Evolutionary conservation across 2,329 filamentous ascomycete genomes (phyloP), one percentile per base, ranked within the genome.

Genomic region (Fusarium sp.): DNA sequence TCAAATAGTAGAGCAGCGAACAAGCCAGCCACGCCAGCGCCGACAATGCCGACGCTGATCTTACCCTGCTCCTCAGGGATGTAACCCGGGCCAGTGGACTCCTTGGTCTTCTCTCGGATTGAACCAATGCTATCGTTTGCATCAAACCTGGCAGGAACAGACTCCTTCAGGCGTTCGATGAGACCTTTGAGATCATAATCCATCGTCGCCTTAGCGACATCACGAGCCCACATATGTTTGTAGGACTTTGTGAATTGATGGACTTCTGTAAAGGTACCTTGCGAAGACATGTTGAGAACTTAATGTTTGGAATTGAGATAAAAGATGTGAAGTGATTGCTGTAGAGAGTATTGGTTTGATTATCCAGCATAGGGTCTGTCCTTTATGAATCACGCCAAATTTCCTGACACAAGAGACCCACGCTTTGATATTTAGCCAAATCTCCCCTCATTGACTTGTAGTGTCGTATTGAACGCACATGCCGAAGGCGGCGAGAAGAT

Each of bases 381-480:
- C 12, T 45, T 18, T 26, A 45, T 45, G 42, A 26, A 13, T 13
- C 17, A 44, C 11, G 42, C 0, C 15, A 26, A 15, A 7, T 26
- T 4, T 24, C 12, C 15, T 4, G 7, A 4, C 15, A 8, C 12
- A 44, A n/a, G 12, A 18, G n/a, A 44, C n/a, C 12, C 24, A 8
- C 4, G 42, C n/a, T 24, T 18, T 18, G 17, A 1, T 4, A 18
- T 44, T 6, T 18, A 24, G n/a, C 0, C 9, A 24, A 7, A 18
- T 4, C 6, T 1, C n/a, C 15, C 42, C 3, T 26, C 12, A 10
- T 10, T 22, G 20, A 5, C 38, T 39, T 22, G 38, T 12, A 39
- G 10, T 7, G 39, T 14, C 13, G 8, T 15, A 18, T 22, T 6
- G 12, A 18, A 24, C 14, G 10, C n/a, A 42, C 7, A 22, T 42